Base-by-base conservation (phyloP, 345 rosid species). In the Arabis hirsuta region DNA sequence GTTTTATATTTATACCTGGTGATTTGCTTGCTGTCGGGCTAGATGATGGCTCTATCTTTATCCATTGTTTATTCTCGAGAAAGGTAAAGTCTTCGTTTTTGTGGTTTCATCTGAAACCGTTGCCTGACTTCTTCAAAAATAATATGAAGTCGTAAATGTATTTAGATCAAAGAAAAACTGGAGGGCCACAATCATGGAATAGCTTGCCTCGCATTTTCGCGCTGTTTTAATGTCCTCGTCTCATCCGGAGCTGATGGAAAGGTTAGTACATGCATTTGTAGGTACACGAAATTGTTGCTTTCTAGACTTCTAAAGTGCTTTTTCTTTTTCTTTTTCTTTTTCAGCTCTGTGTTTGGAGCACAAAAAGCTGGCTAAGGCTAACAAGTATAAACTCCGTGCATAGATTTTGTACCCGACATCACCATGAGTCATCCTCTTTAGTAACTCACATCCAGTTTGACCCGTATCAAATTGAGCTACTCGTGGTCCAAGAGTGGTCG, bases 21-120 rank as follows among this genome's bases (percentile, higher is more conserved):
- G 72, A 77, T 71, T 50, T 52, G 11, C 78, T 79, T 62, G 85
- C 73, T 3, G 36, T 77, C 1, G 83, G 83, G 27, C 58, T 73
- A 6, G 75, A 77, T 34, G 80, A 82, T 64, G 77, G 76, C 44
- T 73, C 79, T 7, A 82, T 82, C 70, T 31, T 63, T 36, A 62
- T 82, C 61, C 81, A 65, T 64, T 79, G 83, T 60, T 52, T 74
- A 54, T 41, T 20, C 22, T 55, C 78, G 27, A 76, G 72, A 74
- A 73, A 73, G 82, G 85, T 82, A 41, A 24, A 39, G 51, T 58
- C 65, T 68, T 60, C 0, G 12, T 47, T 55, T 61, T 32, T 6
- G 2, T 54, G 19, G 57, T 34, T 6, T 22, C 14, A 16, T 24
- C 45, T 55, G 19, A 51, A 57, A 66, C 41, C 32, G 2, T 45